Evolutionary conservation across 2,329 filamentous ascomycete genomes (phyloP), one percentile per base, ranked within the genome.

Genomic region (Pseudocercospora crystallina): DNA sequence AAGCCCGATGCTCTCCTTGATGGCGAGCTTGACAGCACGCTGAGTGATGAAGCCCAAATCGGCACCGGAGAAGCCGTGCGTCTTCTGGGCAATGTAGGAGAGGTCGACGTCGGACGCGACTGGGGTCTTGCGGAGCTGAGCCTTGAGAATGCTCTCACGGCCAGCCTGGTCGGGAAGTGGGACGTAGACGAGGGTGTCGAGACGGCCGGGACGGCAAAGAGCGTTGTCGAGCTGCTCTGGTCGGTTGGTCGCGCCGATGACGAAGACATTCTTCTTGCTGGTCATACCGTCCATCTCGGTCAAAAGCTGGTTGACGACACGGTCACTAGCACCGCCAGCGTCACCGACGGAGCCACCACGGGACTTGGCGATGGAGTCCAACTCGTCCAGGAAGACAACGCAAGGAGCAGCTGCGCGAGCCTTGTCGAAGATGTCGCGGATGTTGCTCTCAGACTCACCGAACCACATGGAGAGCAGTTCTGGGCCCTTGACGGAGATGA

Each of bases 261-360:
- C 94, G 76, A 99, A 99, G 60, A 99, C 94, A 72, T 99, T 99
- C 88, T 99, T 99, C 89, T 99, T 99, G 34, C 92, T 96, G 39
- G 92, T 97, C 92, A 97, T 97, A 66, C 92, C 92, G 64, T 97
- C 92, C 92, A 97, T 96, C 83, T 97, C 90, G 62, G 94, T 99
- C 69, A 99, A 79, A 71, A 99, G 90, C 81, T 99, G 95, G 80
- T 99, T 99, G 74, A 99, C 94, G 64, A 99, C 94, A 85, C 95
- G 94, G 77, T 99, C 95, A 40, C 92, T 97, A 60, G 94, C 94
- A 82, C 94, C 94, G 60, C 94, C 94, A 66, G 94, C 94, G 78
- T 99, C 94, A 60, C 94, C 94, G 54, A 90, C 82, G 53, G 91
- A 96, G 64, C 94, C 94, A 74, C 94, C 95, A 86, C 95, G 92